phyloP scores from a whole-genome alignment of 768 basidiomycete genomes.

The Cystobasidium ongulense region DNA sequence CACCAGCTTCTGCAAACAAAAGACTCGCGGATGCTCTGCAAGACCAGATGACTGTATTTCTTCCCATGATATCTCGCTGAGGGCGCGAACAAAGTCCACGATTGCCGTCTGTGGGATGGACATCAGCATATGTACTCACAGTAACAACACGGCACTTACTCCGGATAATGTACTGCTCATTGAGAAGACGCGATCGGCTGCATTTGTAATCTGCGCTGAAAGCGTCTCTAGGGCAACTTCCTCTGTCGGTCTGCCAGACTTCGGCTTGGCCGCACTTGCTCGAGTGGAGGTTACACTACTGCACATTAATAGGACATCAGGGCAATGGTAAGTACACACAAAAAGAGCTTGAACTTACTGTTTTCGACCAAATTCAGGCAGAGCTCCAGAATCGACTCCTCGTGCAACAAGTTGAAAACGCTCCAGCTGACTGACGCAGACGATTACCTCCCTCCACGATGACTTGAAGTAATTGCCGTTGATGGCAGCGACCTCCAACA shows the following conservation, averaged over 20 bases:
- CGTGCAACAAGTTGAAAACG: conserved; percentile 95
- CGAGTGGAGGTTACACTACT: conserved; percentile 30
- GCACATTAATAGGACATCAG: background rate
- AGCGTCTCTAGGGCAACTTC: conserved; percentile 93
- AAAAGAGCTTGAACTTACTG: conserved; percentile 53
- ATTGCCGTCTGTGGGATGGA: conserved; percentile 66
- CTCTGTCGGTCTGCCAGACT: conserved; percentile 59
- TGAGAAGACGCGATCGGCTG: conserved; percentile 98
- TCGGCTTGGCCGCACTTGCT: conserved; percentile 49
- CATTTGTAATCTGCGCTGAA: conserved; percentile 95
- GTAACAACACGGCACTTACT: conserved; percentile 51
- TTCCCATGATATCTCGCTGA: conserved; percentile 97
- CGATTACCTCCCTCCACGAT: conserved; percentile 91
- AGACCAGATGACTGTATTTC: conserved; percentile 95
- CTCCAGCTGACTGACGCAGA: conserved; percentile 95
- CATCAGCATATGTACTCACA: background rate
- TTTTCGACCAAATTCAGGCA: conserved; percentile 67
- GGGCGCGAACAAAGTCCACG: conserved; percentile 89
- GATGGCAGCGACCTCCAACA: conserved; percentile 88
- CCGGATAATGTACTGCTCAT: conserved; percentile 88
- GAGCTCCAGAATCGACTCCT: conserved; percentile 58
- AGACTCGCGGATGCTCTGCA: conserved; percentile 85
- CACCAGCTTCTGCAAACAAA: conserved; percentile 94
- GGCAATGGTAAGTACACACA: conserved; percentile 32
- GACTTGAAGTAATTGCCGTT: conserved; percentile 94